These are phyloP conservation scores for Stagonosporopsis chrysanthemi DNA, from an alignment of 2,329 filamentous ascomycete genomes.

Conservation along the genomic window DNA sequence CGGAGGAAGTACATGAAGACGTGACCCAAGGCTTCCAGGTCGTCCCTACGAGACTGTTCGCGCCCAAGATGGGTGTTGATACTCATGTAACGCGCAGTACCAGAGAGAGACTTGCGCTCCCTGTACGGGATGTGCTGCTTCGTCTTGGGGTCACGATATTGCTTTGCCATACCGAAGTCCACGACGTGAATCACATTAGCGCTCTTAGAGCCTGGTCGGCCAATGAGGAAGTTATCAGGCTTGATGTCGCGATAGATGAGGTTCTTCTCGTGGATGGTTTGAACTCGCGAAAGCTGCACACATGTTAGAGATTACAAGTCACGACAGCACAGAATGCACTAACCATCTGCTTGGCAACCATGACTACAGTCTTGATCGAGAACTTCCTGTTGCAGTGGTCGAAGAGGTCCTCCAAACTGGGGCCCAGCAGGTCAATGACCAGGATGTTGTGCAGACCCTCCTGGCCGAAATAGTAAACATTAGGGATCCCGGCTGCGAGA, in stretches of 20 bases:
- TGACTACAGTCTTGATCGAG: slow-evolving; percentile 95
- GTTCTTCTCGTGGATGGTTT: slow-evolving; percentile 97
- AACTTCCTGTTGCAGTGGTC: slow-evolving; percentile 97
- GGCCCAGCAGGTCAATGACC: slow-evolving; percentile 94
- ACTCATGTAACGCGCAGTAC: slow-evolving; percentile 98
- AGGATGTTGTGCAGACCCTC: slow-evolving; percentile 99
- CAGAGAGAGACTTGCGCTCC: slow-evolving; percentile 94
- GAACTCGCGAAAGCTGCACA: slow-evolving; percentile 81
- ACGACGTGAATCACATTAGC: slow-evolving; percentile 98
- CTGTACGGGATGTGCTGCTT: slow-evolving; percentile 99
- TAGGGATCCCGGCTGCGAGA: slow-evolving; percentile 86
- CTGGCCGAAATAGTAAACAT: slow-evolving; percentile 99
- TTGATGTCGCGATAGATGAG: slow-evolving; percentile 99
- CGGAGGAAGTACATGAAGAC: slow-evolving; percentile 75
- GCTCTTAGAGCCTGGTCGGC: slow-evolving; percentile 88
- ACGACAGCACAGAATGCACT: slow-evolving; percentile 34
- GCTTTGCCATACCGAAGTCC: slow-evolving; percentile 99
- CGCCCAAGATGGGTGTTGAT: slow-evolving; percentile 98
- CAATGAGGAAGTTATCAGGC: slow-evolving; percentile 98
- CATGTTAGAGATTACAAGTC: slow-evolving; percentile 15
- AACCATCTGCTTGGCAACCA: slow-evolving; percentile 99
- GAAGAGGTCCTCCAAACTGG: slow-evolving; percentile 94
- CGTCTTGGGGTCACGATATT: slow-evolving; percentile 97
- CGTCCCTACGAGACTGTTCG: slow-evolving; percentile 94
- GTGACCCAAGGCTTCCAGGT: slow-evolving; percentile 83